Conservation (phyloP, 805 yeast genomes). For the Kregervanrija fluxuum region DNA sequence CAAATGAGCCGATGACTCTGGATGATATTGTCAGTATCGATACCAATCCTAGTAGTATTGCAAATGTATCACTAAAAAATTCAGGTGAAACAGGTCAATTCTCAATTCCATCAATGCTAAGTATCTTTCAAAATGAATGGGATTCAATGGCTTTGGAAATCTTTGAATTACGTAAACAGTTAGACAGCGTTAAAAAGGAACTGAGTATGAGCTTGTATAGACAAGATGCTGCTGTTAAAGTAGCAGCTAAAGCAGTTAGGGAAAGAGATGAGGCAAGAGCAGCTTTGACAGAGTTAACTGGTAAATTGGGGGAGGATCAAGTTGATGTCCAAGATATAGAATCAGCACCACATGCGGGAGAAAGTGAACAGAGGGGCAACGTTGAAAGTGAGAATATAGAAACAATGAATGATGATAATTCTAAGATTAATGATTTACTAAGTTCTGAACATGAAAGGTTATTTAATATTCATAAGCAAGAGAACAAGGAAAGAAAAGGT, state of each 20-base stretch:
- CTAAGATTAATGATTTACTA: slow-evolving; percentile 1
- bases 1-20: slow-evolving; percentile 48
- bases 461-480: slow-evolving; percentile 5
- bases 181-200: slow-evolving; percentile 60
- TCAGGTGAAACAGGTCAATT: slow-evolving; percentile 19
- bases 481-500: slow-evolving; percentile 6
- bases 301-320: slow-evolving; percentile 29
- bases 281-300: slow-evolving; percentile 54
- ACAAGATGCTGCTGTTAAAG: slow-evolving; percentile 86
- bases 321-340: background rate
- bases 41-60: slow-evolving; percentile 4
- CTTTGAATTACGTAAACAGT: slow-evolving; percentile 66
- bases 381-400: background rate
- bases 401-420: background rate
- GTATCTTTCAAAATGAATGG: slow-evolving; percentile 82
- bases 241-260: slow-evolving; percentile 65
- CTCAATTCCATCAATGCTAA: slow-evolving; percentile 72
- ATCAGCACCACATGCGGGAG: slow-evolving; percentile 21
- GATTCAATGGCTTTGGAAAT: slow-evolving; percentile 79
- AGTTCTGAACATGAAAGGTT: slow-evolving; percentile 4
- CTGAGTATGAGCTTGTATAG: slow-evolving; percentile 71
- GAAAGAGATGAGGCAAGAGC: slow-evolving; percentile 68
- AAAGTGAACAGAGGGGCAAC: slow-evolving; percentile 8
- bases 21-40: slow-evolving; percentile 49
- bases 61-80: slow-evolving; percentile 9